Conservation (phyloP, 2,329 filamentous ascomycete species). For the Tolypocladium endophyticum region DNA sequence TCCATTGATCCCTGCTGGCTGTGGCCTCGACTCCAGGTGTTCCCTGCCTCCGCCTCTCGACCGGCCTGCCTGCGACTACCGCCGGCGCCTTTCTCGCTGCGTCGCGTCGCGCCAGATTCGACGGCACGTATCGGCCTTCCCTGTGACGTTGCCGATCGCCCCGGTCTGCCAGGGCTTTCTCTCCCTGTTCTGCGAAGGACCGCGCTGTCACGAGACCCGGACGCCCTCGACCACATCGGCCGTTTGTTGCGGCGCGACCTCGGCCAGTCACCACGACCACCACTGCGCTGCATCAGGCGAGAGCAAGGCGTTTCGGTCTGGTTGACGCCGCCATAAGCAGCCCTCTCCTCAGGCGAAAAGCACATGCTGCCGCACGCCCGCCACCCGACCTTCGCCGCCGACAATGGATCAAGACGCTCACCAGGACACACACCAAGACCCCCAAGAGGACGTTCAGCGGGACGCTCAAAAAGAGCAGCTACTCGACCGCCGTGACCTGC, state of each 20-base stretch:
- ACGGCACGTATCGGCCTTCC: not conserved
- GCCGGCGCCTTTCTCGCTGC: not conserved
- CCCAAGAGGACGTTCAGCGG: constrained; percentile 4
- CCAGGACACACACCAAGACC: constrained; percentile 18
- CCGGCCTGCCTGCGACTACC: not conserved
- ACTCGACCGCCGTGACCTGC: constrained; percentile 41
- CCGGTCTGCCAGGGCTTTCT: not conserved
- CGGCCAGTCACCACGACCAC: not conserved
- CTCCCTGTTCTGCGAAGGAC: not conserved
- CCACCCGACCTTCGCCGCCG: not conserved
- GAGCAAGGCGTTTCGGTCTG: not conserved
- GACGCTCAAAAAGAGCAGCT: constrained; percentile 30
- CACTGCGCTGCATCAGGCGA: not conserved
- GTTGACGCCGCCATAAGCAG: not conserved
- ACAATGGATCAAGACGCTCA: constrained; percentile 24
- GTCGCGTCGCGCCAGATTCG: not conserved
- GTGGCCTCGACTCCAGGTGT: not conserved
- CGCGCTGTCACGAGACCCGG: not conserved
- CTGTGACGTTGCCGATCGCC: not conserved
- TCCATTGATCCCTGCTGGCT: not conserved
- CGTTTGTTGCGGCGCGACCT: not conserved
- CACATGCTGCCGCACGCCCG: not conserved
- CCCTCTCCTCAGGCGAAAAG: not conserved
- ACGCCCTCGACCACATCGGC: not conserved
- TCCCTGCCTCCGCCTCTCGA: not conserved